A percentile compares a stretch with the other conserved stretches of the same genome.
phyloP scores from a whole-genome alignment of 108 stramenopile species.

The Chaetoceros tenuissimus region DNA sequence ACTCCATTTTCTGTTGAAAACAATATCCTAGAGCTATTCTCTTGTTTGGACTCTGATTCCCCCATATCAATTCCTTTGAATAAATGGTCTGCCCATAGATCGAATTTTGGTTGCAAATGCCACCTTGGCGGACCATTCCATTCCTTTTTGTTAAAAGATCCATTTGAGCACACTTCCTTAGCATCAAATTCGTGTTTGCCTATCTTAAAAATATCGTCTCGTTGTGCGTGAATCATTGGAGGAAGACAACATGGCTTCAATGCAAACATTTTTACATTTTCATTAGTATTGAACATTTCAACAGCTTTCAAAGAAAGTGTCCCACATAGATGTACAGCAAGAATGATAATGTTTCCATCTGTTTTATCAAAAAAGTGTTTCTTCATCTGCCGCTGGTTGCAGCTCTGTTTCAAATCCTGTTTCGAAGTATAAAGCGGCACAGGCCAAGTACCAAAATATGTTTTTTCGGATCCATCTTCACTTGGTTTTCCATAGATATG shows the following conservation, averaged over 20 bases:
- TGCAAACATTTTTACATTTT: conserved; percentile 23
- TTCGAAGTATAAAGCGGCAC: conserved; percentile 44
- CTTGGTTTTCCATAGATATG: conserved; percentile 35
- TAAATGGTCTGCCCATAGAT: conserved; percentile 36
- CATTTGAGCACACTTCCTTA: conserved; percentile 36
- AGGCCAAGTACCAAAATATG: conserved; percentile 51
- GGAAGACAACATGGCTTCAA: conserved; percentile 68
- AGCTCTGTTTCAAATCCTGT: conserved; percentile 37
- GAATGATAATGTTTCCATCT: conserved; percentile 29
- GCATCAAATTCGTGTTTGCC: conserved; percentile 38
- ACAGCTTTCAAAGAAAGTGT: conserved; percentile 47
- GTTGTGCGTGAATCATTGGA: conserved; percentile 45
- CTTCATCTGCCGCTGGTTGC: conserved; percentile 19
- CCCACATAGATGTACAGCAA: conserved; percentile 60
- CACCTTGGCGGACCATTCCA: conserved; percentile 50
- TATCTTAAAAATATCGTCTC: conserved; percentile 36
- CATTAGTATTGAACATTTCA: conserved; percentile 48
- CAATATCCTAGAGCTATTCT: neutral
- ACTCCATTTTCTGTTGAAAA: neutral
- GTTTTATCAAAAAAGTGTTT: conserved; percentile 11
- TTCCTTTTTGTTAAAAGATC: conserved; percentile 36
- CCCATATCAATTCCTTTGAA: conserved; percentile 21
- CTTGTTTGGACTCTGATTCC: neutral
- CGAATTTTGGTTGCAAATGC: conserved; percentile 22
- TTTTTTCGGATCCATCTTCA: conserved; percentile 7